A percentile compares a stretch with the other conserved stretches of the same genome.
Evolutionary conservation across 2,329 filamentous ascomycete genomes (phyloP).

Genomic region (Ophiosphaerella herpotricha): DNA sequence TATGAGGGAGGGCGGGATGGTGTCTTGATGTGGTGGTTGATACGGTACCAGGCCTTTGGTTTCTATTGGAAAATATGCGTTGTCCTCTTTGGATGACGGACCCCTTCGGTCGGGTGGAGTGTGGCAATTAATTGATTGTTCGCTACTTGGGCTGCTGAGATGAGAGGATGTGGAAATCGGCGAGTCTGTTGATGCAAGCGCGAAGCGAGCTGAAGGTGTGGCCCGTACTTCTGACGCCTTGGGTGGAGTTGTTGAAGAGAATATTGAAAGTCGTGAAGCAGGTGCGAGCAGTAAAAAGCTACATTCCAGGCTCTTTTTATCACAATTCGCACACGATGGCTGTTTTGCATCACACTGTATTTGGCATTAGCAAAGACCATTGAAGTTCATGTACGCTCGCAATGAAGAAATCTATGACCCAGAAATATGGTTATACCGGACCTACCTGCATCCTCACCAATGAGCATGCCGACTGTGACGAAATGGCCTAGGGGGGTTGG

Average conservation of each 20-base stretch:
- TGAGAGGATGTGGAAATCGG: conserved; percentile 10
- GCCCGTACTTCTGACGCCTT: conserved; percentile 4
- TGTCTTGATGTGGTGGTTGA: not conserved
- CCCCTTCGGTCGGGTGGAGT: no score
- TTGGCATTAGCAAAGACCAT: conserved; percentile 16
- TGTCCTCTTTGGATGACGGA: no score
- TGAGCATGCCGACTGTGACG: no score
- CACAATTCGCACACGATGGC: conserved; percentile 39
- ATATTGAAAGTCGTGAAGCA: conserved; percentile 32
- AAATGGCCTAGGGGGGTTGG: no score
- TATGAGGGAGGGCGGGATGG: not conserved
- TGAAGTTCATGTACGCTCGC: not conserved
- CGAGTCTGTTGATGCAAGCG: not conserved
- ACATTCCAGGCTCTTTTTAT: conserved; percentile 37
- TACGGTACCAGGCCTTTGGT: not conserved
- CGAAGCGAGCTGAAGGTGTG: not conserved
- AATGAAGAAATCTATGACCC: no score
- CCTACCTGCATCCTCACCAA: no score
- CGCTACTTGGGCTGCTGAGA: conserved; percentile 9
- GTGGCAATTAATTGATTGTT: no score
- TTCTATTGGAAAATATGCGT: no score
- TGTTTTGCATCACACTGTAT: conserved; percentile 40
- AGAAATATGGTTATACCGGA: no score
- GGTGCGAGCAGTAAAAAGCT: conserved; percentile 41
- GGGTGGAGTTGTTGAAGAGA: conserved; percentile 7